phyloP scores from a whole-genome alignment of 371 early-diverging fungal genomes.

The Syncephalastrum sp. region DNA sequence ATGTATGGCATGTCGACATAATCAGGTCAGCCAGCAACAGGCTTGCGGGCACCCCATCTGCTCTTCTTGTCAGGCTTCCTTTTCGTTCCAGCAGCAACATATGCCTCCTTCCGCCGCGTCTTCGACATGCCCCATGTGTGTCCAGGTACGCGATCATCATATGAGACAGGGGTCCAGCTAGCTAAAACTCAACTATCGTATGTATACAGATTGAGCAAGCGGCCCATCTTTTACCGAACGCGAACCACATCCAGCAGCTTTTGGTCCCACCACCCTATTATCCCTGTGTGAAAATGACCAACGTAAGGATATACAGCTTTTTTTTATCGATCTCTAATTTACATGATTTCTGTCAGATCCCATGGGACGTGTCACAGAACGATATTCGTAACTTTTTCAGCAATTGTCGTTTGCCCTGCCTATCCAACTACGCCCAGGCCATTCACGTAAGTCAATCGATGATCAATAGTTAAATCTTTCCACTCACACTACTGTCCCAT shows the following conservation, averaged over 20 bases:
- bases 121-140: constrained; percentile 20
- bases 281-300: constrained; percentile 42
- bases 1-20: neutral
- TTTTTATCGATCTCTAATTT: neutral
- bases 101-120: constrained; percentile 2
- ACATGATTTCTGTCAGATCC: constrained; percentile 33
- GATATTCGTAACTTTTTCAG: constrained; percentile 52
- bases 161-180: too few species aligned
- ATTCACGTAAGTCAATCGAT: constrained; percentile 40
- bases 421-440: constrained; percentile 42
- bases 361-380: constrained; percentile 59
- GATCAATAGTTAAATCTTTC: neutral
- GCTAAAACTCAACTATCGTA: neutral
- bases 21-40: constrained; percentile 3
- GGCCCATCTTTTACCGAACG: constrained; percentile 15
- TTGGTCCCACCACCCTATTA: constrained; percentile 17
- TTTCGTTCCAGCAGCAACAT: neutral
- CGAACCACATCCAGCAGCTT: constrained; percentile 9
- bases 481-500: neutral
- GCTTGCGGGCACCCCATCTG: constrained; percentile 23
- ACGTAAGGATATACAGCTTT: constrained; percentile 24
- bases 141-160: constrained; percentile 13
- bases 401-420: constrained; percentile 36
- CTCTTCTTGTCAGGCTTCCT: constrained; percentile 12
- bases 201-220: neutral